Evolutionary conservation across 306 rosid species (phyloP).

Genomic region (Delonix regia): DNA sequence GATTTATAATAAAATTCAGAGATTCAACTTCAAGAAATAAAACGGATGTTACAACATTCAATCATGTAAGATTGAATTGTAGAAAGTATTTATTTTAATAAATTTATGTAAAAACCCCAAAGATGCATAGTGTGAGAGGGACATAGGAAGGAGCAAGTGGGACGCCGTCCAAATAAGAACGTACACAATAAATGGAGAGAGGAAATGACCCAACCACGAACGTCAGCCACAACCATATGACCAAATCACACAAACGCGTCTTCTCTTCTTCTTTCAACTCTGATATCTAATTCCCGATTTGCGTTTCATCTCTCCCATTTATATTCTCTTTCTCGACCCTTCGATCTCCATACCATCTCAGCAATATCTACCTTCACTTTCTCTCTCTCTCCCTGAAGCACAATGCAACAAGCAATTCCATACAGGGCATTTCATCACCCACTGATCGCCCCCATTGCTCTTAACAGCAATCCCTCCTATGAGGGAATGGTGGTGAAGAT

Average conservation of each 20-base stretch:
- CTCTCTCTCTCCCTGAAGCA: not conserved
- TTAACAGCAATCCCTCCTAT: not conserved
- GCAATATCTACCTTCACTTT: not conserved
- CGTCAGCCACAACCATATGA: conserved; percentile 46
- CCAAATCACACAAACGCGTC: conserved; percentile 47
- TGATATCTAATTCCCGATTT: not conserved
- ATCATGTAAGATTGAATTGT: too few relatives aligned
- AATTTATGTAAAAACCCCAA: too few relatives aligned
- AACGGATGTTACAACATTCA: too few relatives aligned
- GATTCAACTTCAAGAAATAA: too few relatives aligned
- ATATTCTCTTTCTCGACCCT: not conserved
- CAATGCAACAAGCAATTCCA: conserved; percentile 81
- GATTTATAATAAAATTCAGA: too few relatives aligned
- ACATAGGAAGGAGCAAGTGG: not conserved
- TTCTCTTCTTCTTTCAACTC: not conserved
- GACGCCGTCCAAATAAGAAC: conserved; percentile 43
- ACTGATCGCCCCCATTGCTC: not conserved
- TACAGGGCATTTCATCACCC: conserved; percentile 48
- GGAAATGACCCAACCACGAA: conserved; percentile 28
- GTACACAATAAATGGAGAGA: not conserved
- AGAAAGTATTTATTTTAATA: too few relatives aligned
- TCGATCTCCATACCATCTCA: not conserved
- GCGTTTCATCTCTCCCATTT: not conserved
- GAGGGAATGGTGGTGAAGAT: conserved; percentile 14
- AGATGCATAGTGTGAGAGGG: not conserved